phyloP scores from a whole-genome alignment of 2,329 filamentous ascomycete genomes.

The Pseudonectria foliicola region DNA sequence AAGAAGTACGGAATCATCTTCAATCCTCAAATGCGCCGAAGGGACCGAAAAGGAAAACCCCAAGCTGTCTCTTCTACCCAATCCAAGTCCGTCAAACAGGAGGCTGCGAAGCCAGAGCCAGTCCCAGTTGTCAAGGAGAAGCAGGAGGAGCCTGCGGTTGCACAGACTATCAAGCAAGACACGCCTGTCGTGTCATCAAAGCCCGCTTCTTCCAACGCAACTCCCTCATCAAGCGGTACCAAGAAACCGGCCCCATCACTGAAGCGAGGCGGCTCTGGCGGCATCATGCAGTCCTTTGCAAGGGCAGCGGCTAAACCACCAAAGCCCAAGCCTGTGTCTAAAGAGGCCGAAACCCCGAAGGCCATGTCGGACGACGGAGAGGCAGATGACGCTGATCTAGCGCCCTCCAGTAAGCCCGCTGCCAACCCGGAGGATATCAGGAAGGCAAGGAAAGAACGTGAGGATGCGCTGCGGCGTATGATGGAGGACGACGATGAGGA shows the following conservation, averaged over 20 bases:
- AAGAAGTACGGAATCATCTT: slow-evolving; percentile 66
- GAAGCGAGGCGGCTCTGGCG: slow-evolving; percentile 54
- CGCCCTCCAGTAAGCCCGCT: slow-evolving; percentile 19
- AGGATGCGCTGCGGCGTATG: slow-evolving; percentile 34
- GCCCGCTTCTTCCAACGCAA: slow-evolving; percentile 16
- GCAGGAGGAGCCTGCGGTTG: slow-evolving; percentile 8
- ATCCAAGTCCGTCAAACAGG: slow-evolving; percentile 22
- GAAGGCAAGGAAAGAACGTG: slow-evolving; percentile 28
- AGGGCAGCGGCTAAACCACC: slow-evolving; percentile 41
- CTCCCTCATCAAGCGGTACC: slow-evolving; percentile 17
- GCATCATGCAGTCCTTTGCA: slow-evolving; percentile 75
- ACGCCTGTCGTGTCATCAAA: slow-evolving; percentile 3
- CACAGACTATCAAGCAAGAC: slow-evolving; percentile 1
- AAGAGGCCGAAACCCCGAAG: slow-evolving; percentile 25
- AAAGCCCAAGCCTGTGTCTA: slow-evolving; percentile 41
- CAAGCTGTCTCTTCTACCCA: slow-evolving; percentile 13
- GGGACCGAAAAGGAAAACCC: slow-evolving; percentile 34
- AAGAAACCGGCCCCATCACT: slow-evolving; percentile 30
- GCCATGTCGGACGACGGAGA: slow-evolving; percentile 34
- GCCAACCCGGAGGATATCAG: slow-evolving; percentile 18
- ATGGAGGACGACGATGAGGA: slow-evolving; percentile 54
- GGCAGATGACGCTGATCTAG: slow-evolving; percentile 31
- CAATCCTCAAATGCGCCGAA: slow-evolving; percentile 58
- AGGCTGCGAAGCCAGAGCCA: slow-evolving; percentile 17
- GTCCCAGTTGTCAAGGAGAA: slow-evolving; percentile 19